Evolutionary conservation across 768 basidiomycete species (phyloP).

Genomic region (Thelephora ganbajun): DNA sequence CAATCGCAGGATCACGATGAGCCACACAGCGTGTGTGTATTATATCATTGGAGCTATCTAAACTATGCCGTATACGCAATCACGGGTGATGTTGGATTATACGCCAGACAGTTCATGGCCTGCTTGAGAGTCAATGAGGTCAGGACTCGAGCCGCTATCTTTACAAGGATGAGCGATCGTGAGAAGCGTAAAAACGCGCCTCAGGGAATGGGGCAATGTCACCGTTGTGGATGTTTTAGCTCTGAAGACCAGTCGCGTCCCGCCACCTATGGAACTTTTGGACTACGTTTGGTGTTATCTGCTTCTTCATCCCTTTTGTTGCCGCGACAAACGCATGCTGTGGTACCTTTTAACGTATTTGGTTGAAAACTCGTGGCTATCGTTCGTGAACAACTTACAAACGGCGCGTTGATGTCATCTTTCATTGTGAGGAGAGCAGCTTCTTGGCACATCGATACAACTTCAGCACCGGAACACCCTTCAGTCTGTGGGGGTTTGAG

Average conservation of each 20-base stretch:
- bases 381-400: slow-evolving; percentile 32
- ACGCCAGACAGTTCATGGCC: no score
- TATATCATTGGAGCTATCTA: no score
- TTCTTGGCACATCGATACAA: slow-evolving; percentile 86
- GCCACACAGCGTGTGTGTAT: no score
- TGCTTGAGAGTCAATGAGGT: no score
- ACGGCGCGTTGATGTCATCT: slow-evolving; percentile 60
- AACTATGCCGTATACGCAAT: no score
- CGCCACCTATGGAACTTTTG: slow-evolving; percentile 63
- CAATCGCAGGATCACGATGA: no score
- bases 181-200: no score
- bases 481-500: slow-evolving; percentile 44
- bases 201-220: no score
- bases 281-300: slow-evolving; percentile 77
- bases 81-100: no score
- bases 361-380: background rate
- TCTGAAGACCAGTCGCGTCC: slow-evolving; percentile 10
- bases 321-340: slow-evolving; percentile 60
- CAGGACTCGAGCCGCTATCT: no score
- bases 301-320: slow-evolving; percentile 53
- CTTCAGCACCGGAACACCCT: slow-evolving; percentile 94
- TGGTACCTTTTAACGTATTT: slow-evolving; percentile 41
- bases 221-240: background rate
- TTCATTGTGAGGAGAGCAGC: slow-evolving; percentile 91
- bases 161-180: no score